Evolutionary conservation across 2,329 filamentous ascomycete genomes (phyloP).

Genomic region (Chrysosporium keratinophilum): DNA sequence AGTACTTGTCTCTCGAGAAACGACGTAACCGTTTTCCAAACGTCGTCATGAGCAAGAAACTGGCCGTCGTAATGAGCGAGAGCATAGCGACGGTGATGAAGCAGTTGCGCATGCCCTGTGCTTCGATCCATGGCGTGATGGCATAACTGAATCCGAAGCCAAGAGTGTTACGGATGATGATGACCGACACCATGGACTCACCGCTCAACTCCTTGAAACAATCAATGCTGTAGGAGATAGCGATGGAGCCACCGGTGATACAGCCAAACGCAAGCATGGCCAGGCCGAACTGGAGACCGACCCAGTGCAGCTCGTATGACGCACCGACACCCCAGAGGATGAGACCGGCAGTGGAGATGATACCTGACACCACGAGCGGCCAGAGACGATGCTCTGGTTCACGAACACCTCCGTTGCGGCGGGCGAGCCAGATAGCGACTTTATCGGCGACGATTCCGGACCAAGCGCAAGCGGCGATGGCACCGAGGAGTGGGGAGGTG

Average conservation of each 20-base stretch:
- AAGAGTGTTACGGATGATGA: conserved; percentile 33
- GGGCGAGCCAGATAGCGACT: conserved; percentile 29
- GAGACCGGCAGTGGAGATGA: conserved; percentile 20
- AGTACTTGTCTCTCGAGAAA: conserved; percentile 15
- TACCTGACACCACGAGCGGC: conserved; percentile 21
- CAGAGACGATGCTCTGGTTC: conserved; percentile 32
- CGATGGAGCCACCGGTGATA: conserved; percentile 18
- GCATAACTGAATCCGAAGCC: conserved; percentile 25
- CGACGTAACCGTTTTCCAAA: conserved; percentile 23
- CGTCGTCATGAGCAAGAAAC: conserved; percentile 25
- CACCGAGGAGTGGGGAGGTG: conserved; percentile 21
- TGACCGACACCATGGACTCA: conserved; percentile 27
- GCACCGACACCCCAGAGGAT: conserved; percentile 26
- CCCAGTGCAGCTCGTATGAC: conserved; percentile 22
- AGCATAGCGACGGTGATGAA: conserved; percentile 28
- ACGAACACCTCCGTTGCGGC: conserved; percentile 33
- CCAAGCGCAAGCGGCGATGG: conserved; percentile 14
- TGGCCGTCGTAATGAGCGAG: conserved; percentile 21
- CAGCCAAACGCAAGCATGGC: conserved; percentile 23
- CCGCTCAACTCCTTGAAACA: conserved; percentile 24
- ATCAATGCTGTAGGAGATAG: conserved; percentile 24
- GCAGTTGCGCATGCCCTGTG: conserved; percentile 26
- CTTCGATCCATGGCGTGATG: conserved; percentile 30
- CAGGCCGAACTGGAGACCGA: conserved; percentile 24
- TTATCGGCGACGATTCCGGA: conserved; percentile 17